A percentile compares a stretch with the other conserved stretches of the same genome.
phyloP scores from a whole-genome alignment of 2,329 filamentous ascomycete genomes.

The Nigrospora osmanthi region DNA sequence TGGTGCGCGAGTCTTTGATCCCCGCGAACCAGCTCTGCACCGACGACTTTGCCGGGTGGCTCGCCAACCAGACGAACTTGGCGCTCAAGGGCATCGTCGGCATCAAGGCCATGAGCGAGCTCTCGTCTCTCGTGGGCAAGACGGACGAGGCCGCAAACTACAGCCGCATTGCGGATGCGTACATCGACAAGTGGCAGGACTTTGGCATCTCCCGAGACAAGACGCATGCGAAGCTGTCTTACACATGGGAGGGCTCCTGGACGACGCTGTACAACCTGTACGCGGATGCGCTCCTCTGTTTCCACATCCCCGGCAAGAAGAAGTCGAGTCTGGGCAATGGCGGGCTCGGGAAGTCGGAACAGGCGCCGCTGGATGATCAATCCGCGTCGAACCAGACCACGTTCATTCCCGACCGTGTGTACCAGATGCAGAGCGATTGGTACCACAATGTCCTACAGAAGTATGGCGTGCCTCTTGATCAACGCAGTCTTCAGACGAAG shows the following conservation, averaged over 20 bases:
- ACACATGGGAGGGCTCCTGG: slow-evolving; percentile 77
- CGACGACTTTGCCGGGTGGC: slow-evolving; percentile 71
- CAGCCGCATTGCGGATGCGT: slow-evolving; percentile 54
- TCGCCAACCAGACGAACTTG: slow-evolving; percentile 67
- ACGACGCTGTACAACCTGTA: slow-evolving; percentile 75
- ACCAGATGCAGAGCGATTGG: slow-evolving; percentile 74
- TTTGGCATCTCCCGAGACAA: slow-evolving; percentile 63
- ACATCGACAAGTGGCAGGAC: slow-evolving; percentile 65
- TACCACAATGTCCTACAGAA: slow-evolving; percentile 71
- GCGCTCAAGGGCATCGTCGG: slow-evolving; percentile 72
- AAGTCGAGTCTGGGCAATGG: slow-evolving; percentile 9
- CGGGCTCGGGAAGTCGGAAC: slow-evolving; percentile 13
- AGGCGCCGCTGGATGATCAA: slow-evolving; percentile 8
- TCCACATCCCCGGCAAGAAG: slow-evolving; percentile 44
- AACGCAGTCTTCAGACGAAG: slow-evolving; percentile 76
- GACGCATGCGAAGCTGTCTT: slow-evolving; percentile 68
- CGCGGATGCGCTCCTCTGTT: slow-evolving; percentile 70
- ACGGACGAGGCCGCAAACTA: slow-evolving; percentile 52
- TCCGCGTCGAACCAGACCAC: slow-evolving; percentile 11
- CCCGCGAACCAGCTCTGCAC: slow-evolving; percentile 68
- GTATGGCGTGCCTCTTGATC: slow-evolving; percentile 78
- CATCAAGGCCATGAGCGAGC: slow-evolving; percentile 68
- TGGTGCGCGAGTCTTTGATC: slow-evolving; percentile 61
- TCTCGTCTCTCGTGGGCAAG: slow-evolving; percentile 52
- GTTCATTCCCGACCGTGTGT: slow-evolving; percentile 70